Conservation (phyloP, 495 filamentous ascomycete genomes). For the Neurospora hispaniola region DNA sequence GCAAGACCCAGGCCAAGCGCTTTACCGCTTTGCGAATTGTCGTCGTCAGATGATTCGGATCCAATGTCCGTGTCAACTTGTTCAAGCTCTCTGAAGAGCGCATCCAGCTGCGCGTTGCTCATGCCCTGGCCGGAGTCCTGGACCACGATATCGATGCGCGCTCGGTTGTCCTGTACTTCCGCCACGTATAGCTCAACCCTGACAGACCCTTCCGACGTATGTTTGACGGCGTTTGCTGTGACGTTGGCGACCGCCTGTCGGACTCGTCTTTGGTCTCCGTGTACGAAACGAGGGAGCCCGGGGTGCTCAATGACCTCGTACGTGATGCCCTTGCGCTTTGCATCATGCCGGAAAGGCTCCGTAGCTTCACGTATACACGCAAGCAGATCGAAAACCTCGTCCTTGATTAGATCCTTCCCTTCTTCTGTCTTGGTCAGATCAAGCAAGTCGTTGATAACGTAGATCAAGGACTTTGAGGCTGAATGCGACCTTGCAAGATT, state of each 20-base stretch:
- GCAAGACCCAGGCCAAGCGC: slow-evolving; percentile 77
- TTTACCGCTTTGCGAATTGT: slow-evolving; percentile 20
- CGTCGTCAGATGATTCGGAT: slow-evolving; percentile 24
- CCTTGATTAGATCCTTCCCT: slow-evolving; percentile 68
- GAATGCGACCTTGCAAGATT: slow-evolving; percentile 82
- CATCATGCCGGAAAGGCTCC: slow-evolving; percentile 61
- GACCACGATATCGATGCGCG: slow-evolving; percentile 61
- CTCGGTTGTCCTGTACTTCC: slow-evolving; percentile 31
- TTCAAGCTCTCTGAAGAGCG: slow-evolving; percentile 77
- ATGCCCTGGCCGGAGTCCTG: slow-evolving; percentile 79
- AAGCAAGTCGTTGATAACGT: slow-evolving; percentile 90
- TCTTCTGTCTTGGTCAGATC: slow-evolving; percentile 87
- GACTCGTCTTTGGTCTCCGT: slow-evolving; percentile 70
- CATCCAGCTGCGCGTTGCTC: slow-evolving; percentile 57
- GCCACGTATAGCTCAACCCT: slow-evolving; percentile 56
- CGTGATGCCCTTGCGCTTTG: slow-evolving; percentile 60
- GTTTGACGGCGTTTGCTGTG: slow-evolving; percentile 75
- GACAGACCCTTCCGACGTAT: slow-evolving; percentile 62
- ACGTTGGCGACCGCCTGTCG: slow-evolving; percentile 76
- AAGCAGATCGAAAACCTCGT: slow-evolving; percentile 68
- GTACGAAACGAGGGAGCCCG: slow-evolving; percentile 58
- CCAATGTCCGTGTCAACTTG: slow-evolving; percentile 60
- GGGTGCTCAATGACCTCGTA: slow-evolving; percentile 59
- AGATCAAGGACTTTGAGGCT: slow-evolving; percentile 91
- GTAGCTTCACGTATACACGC: slow-evolving; percentile 66